A percentile compares a stretch with the other conserved stretches of the same genome.
Conservation (phyloP, 1,139 yeast species). For the Debaryomyces sp. region DNA sequence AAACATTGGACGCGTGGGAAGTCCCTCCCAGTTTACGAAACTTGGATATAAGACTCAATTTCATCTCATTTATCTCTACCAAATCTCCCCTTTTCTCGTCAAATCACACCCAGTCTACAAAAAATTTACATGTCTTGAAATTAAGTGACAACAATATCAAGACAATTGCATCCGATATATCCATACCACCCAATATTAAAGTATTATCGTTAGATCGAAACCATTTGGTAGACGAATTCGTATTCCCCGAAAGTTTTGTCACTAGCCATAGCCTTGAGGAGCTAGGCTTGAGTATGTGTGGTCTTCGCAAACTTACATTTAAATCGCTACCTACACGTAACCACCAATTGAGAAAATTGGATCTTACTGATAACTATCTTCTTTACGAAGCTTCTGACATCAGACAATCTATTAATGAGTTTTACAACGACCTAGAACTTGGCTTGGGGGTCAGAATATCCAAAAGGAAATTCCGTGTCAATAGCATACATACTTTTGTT, state of each 20-base stretch:
- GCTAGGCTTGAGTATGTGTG: constrained; percentile 22
- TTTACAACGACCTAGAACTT: constrained; percentile 27
- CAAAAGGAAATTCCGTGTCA: constrained; percentile 28
- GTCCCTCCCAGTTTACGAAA: constrained; percentile 25
- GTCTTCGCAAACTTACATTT: constrained; percentile 1
- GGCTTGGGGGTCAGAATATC: constrained; percentile 24
- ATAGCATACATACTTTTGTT: constrained; percentile 26
- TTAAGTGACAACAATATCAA: constrained; percentile 21
- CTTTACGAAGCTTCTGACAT: constrained; percentile 14
- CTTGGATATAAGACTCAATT: constrained; percentile 28
- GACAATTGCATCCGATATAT: constrained; percentile 16
- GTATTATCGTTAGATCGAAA: constrained; percentile 16
- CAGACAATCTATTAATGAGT: constrained; percentile 17
- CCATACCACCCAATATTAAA: constrained; percentile 20
- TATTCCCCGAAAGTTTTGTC: constrained; percentile 12
- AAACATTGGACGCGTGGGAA: constrained; percentile 24
- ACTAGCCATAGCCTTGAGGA: constrained; percentile 13
- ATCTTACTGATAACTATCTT: constrained; percentile 24
- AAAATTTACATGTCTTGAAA: constrained; percentile 14
- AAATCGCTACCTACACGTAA: constrained; percentile 4
- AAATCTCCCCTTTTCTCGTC: constrained; percentile 9
- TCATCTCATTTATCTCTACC: constrained; percentile 12
- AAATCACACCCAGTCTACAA: constrained; percentile 8
- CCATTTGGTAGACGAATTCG: constrained; percentile 12
- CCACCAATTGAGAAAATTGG: constrained; percentile 17